phyloP scores from a whole-genome alignment of 75 land plant genomes.

The Chamaecyparis obtusa region DNA sequence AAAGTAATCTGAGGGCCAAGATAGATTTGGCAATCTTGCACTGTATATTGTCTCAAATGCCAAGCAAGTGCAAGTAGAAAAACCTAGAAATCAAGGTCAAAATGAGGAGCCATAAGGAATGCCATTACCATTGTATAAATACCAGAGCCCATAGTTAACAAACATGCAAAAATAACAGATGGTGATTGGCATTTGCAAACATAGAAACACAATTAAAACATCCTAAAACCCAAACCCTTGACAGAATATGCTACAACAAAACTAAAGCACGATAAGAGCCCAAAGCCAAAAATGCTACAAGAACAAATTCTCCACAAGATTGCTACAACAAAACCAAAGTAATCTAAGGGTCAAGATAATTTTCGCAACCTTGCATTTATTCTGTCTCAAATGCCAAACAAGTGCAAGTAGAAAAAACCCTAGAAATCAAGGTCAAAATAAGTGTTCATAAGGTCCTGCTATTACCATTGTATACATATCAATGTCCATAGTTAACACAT shows the following conservation, averaged over 20 bases:
- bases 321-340: not conserved
- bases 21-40: not conserved
- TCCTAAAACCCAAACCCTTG: not conserved
- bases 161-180: too few species aligned
- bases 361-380: not conserved
- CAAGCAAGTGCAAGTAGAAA: not conserved
- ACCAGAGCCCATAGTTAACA: too few species aligned
- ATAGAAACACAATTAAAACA: too few species aligned
- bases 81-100: not conserved
- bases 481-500: too few species aligned
- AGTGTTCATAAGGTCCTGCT: not conserved
- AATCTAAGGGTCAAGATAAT: not conserved
- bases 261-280: not conserved
- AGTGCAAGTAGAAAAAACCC: not conserved
- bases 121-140: not conserved
- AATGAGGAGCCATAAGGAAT: too few species aligned
- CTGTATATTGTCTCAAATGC: not conserved
- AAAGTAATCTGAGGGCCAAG: not conserved
- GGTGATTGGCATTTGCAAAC: too few species aligned
- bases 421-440: not conserved
- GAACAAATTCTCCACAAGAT: not conserved
- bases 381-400: not conserved
- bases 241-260: not conserved
- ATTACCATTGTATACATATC: too few species aligned
- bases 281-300: not conserved